These are phyloP conservation scores for Entomortierella beljakovae DNA, from an alignment of 192 early-diverging fungal species.

Conservation along the genomic window DNA sequence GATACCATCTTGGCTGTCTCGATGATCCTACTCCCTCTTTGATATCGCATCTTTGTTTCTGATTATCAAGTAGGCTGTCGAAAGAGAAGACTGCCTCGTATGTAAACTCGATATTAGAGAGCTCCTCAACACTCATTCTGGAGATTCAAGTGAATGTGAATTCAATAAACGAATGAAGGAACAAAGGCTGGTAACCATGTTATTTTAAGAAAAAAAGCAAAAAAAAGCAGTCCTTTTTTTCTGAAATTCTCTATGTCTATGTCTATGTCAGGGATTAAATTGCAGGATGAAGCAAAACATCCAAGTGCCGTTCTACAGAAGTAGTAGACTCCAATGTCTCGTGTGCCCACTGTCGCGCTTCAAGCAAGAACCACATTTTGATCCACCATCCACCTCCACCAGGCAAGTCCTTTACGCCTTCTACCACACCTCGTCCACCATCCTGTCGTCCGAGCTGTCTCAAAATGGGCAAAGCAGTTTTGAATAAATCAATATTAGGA, in stretches of 20 bases:
- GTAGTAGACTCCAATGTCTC: conserved; percentile 45
- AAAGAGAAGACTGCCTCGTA: conserved; percentile 32
- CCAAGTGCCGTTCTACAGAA: conserved; percentile 35
- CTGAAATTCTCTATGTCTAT: too few species aligned
- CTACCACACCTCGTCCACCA: conserved; percentile 56
- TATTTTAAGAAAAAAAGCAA: too few species aligned
- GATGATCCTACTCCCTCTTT: background rate
- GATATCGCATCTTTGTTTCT: background rate
- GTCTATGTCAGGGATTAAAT: conserved; percentile 5
- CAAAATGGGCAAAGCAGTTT: conserved; percentile 80
- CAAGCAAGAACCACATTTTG: conserved; percentile 72
- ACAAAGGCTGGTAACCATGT: too few species aligned
- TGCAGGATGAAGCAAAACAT: conserved; percentile 40
- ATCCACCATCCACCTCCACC: conserved; percentile 61
- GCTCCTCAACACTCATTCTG: conserved; percentile 17
- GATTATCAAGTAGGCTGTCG: conserved; percentile 27
- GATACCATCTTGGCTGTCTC: conserved; percentile 41
- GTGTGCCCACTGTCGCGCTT: conserved; percentile 65
- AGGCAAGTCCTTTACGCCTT: conserved; percentile 61
- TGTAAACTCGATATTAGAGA: conserved; percentile 15
- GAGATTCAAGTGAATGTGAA: background rate
- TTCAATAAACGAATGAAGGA: background rate
- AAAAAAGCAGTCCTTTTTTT: background rate
- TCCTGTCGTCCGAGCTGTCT: conserved; percentile 68
- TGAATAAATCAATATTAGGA: conserved; percentile 91